These are phyloP conservation scores for Ophiocordyceps robertsii DNA, from an alignment of 2,329 filamentous ascomycete species.

Conservation along the genomic window DNA sequence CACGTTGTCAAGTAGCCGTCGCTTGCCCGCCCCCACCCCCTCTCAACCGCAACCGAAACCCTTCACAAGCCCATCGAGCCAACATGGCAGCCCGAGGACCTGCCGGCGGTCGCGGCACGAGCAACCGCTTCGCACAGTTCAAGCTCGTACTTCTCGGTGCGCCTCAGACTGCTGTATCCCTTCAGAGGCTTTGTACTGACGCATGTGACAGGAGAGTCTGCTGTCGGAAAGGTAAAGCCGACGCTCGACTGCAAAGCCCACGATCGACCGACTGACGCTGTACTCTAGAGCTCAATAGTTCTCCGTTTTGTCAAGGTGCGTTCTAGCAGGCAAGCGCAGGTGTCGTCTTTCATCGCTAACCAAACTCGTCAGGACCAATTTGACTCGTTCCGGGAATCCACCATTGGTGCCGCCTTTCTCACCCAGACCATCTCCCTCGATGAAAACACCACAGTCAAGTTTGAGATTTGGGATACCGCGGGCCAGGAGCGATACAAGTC, in stretches of 20 bases:
- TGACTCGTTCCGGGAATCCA: conserved; percentile 91
- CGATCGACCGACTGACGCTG: neutral
- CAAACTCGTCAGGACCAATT: conserved; percentile 70
- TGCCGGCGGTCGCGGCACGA: conserved; percentile 47
- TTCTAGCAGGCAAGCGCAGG: neutral
- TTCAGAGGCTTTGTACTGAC: neutral
- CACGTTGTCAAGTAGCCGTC: neutral
- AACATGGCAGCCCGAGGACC: conserved; percentile 76
- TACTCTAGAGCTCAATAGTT: conserved; percentile 77
- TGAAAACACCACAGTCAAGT: conserved; percentile 97
- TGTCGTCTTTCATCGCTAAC: conserved; percentile 3
- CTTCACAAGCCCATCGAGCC: conserved; percentile 5
- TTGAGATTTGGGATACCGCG: conserved; percentile 98
- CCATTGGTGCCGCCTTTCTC: conserved; percentile 95
- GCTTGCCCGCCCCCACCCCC: conserved; percentile 6
- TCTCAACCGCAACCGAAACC: neutral
- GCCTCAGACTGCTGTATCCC: conserved; percentile 12
- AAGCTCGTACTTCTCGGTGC: conserved; percentile 93
- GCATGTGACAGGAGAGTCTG: conserved; percentile 69
- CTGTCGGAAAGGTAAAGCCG: conserved; percentile 78
- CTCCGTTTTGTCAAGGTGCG: conserved; percentile 93
- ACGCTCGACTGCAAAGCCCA: neutral
- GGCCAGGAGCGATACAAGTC: conserved; percentile 99
- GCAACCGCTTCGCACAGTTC: conserved; percentile 94
- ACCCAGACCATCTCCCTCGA: conserved; percentile 98